Conservation (phyloP, 169 alveolate species). For the Eimeria acervulina region DNA sequence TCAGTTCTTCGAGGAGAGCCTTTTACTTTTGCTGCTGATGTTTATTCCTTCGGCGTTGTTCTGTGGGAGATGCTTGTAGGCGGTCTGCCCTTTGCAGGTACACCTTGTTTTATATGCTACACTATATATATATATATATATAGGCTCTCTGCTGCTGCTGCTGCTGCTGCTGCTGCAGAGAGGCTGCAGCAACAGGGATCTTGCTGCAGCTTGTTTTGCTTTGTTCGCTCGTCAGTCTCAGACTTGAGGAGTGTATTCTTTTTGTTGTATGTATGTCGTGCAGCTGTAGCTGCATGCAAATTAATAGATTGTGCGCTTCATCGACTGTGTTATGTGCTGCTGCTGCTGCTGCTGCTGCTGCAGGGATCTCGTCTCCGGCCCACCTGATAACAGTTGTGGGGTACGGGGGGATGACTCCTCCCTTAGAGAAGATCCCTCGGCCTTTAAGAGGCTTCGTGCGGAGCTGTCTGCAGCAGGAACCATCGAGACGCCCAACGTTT, state of each 20-base stretch:
- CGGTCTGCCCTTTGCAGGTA: slow-evolving; percentile 86
- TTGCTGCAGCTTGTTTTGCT: neutral
- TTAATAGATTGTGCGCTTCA: too few relatives aligned
- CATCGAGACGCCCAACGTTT: slow-evolving; percentile 69
- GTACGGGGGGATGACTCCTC: slow-evolving; percentile 72
- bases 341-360: slow-evolving; percentile 41
- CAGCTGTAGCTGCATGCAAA: neutral
- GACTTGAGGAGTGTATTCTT: neutral
- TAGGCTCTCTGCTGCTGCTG: slow-evolving; percentile 1
- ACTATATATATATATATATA: too few relatives aligned
- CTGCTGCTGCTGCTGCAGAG: neutral
- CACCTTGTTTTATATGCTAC: neutral
- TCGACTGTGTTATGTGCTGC: too few relatives aligned
- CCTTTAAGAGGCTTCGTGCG: slow-evolving; percentile 54
- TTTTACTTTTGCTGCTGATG: slow-evolving; percentile 90
- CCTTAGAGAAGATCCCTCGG: slow-evolving; percentile 33
- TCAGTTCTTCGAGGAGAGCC: slow-evolving; percentile 90
- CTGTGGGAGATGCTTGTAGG: slow-evolving; percentile 92
- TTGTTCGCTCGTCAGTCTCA: neutral
- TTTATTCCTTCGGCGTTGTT: slow-evolving; percentile 90
- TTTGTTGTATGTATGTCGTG: neutral
- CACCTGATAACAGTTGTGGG: slow-evolving; percentile 80
- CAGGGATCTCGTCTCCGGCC: slow-evolving; percentile 73
- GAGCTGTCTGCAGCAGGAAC: slow-evolving; percentile 59
- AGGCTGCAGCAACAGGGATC: neutral